Evolutionary conservation across 768 basidiomycete species (phyloP).

Genomic region (Russula lepida): DNA sequence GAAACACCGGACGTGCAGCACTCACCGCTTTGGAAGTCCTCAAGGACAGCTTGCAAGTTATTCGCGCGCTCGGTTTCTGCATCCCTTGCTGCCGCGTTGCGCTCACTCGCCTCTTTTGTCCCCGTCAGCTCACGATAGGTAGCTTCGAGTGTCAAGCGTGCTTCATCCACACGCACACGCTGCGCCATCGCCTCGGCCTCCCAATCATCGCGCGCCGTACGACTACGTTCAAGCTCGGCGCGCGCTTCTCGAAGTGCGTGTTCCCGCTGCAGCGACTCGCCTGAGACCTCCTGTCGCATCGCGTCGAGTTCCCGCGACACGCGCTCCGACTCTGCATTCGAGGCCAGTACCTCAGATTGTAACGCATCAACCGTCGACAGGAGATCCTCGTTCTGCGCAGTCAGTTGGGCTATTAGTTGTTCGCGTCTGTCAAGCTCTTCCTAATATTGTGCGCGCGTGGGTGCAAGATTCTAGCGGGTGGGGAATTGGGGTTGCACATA

Average conservation of each 20-base stretch:
- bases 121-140: slow-evolving; percentile 59
- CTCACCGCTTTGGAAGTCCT: slow-evolving; percentile 93
- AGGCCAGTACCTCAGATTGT: slow-evolving; percentile 66
- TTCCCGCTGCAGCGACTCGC: slow-evolving; percentile 64
- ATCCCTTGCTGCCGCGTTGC: slow-evolving; percentile 50
- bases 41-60: slow-evolving; percentile 87
- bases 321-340: slow-evolving; percentile 68
- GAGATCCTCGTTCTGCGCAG: slow-evolving; percentile 70
- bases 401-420: slow-evolving; percentile 70
- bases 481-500: slow-evolving; percentile 34
- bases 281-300: slow-evolving; percentile 61
- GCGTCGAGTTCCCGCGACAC: slow-evolving; percentile 60
- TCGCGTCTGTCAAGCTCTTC: slow-evolving; percentile 97
- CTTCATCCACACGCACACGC: slow-evolving; percentile 62
- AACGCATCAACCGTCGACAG: slow-evolving; percentile 65
- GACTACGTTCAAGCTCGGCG: slow-evolving; percentile 79
- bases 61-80: slow-evolving; percentile 61
- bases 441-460: slow-evolving; percentile 36
- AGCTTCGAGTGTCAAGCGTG: slow-evolving; percentile 45
- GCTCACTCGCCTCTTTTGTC: slow-evolving; percentile 49
- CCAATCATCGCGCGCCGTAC: slow-evolving; percentile 75
- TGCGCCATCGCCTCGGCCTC: slow-evolving; percentile 55
- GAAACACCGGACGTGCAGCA: slow-evolving; percentile 21
- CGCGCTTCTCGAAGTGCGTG: slow-evolving; percentile 74
- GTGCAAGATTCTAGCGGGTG: neutral